Percentiles rank a stretch among this genome's conserved stretches.
These are phyloP conservation scores for Fusarium concolor DNA, from an alignment of 2,329 filamentous ascomycete genomes.

Conservation along the genomic window DNA sequence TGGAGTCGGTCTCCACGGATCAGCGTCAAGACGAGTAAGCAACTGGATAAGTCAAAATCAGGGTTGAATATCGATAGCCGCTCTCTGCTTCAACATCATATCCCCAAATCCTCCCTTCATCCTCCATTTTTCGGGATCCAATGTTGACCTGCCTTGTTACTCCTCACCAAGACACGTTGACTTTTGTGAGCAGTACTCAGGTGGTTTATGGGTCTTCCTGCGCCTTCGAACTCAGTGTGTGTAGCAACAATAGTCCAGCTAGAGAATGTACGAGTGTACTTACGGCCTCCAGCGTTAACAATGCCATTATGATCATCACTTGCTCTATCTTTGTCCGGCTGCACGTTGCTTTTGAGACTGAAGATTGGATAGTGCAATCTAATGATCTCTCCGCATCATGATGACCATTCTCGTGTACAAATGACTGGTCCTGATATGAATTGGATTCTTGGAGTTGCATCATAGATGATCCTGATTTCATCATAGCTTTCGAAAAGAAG, in stretches of 20 bases:
- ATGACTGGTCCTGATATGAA: neutral
- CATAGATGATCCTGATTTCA: slow-evolving; percentile 12
- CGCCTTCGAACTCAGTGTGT: neutral
- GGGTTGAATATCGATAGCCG: neutral
- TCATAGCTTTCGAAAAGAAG: neutral
- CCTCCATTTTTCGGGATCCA: neutral
- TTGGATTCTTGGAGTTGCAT: slow-evolving; percentile 28
- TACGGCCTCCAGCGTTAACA: neutral
- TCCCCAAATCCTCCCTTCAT: neutral
- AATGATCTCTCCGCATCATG: neutral
- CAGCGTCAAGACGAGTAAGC: neutral
- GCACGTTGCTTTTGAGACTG: neutral
- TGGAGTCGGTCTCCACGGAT: neutral
- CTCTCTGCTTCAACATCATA: neutral
- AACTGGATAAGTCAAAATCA: neutral
- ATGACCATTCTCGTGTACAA: neutral
- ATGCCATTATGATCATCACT: slow-evolving; percentile 1
- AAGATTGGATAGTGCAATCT: neutral
- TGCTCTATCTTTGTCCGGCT: neutral
- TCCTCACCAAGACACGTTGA: neutral
- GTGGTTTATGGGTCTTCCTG: neutral
- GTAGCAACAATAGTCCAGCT: neutral
- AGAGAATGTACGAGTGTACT: neutral
- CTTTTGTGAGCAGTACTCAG: neutral
- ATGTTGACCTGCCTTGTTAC: too few relatives aligned